Base-by-base conservation (phyloP, 2,329 filamentous ascomycete genomes). In the Aspergillus fischeri region DNA sequence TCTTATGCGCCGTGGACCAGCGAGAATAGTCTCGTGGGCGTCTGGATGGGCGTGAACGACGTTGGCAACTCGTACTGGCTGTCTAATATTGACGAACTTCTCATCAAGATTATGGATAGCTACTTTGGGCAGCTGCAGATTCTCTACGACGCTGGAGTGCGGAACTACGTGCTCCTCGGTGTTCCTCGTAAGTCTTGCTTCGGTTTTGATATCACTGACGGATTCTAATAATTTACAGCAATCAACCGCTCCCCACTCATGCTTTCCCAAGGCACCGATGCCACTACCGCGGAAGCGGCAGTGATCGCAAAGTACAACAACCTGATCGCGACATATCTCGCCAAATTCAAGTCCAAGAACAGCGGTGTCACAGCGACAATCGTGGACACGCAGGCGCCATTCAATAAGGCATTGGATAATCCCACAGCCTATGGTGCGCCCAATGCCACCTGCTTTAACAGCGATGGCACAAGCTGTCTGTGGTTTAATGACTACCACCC, bases 401-500 rank as follows among this genome's bases (percentile, higher is more conserved):
- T 60, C 11, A 54, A 57, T 21, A 29, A 49, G 7, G 17, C 54
- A 3, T 45, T 60, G 1, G 58, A 60, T 52, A 52, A 35, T 25
- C 41, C 41, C n/a, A 11, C 41, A 4, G 41, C 41, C 8, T 44
- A 44, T 21, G 58, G 50, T 20, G 47, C 28, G 4, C 49, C 48
- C 2, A 47, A 42, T 8, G 58, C 58, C 11, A 28, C 35, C 35
- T 60, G 58, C 52, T 57, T 20, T 17, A 57, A 57, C n/a, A 25
- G 32, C 9, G 58, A 60, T 8, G 54, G 58, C 0, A 38, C 54
- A 1, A 51, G 55, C 4, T 60, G 58, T 55, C 48, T 60, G 3
- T 60, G 58, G 58, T 60, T 60, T n/a, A 57, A 60, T 44, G 55
- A 60, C 28, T 60, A 54, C 42, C 58, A 60, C 7, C 58, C 58